Evolutionary conservation across 805 yeast species (phyloP), one percentile per base, ranked within the genome.

Genomic region (Citeromyces nyonsensis): DNA sequence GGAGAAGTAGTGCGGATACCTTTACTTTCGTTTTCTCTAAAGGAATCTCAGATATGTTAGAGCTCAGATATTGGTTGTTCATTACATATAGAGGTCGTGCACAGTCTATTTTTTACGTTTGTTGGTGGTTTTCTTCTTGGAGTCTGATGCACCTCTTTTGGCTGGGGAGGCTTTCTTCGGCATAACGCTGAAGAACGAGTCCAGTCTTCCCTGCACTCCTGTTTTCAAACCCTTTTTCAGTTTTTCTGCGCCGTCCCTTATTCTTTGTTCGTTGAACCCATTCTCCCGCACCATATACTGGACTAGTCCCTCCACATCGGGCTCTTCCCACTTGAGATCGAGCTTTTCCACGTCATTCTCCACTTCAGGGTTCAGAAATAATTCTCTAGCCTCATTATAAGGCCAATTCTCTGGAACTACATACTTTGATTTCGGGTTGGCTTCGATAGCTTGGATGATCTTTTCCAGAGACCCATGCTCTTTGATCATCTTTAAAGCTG

Each of bases 341-440:
- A 83, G 59, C 1, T 73, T 76, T 2, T 58, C 56, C 2, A 80
- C 74, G 25, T 67, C 63, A 6, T 22, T 15, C 5, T 61, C 48
- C 3, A 85, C 83, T 20, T 88, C 97, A 0, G 98, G 97, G 13
- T 74, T 59, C 44, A 75, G 52, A 49, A 91, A 88, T 30, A 91
- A 58, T 38, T 80, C 73, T 45, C 96, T 68, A 3, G 95, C 97
- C 43, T 79, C 94, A 37, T 70, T 71, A 47, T 63, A 86, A 2
- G 95, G 95, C 96, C 96, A 91, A 44, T 82, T 74, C 47, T 86
- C 96, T 2, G 98, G 97, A 15, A 91, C 67, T 45, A 75, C 78
- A 52, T 75, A 77, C 48, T 85, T 88, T 4, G 70, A 56, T 36
- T 65, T 66, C 2, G 69, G 66, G 38, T 66, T 66, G 14, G 61